Conservation (phyloP, 495 filamentous ascomycete genomes). For the Cryomyces minteri region DNA sequence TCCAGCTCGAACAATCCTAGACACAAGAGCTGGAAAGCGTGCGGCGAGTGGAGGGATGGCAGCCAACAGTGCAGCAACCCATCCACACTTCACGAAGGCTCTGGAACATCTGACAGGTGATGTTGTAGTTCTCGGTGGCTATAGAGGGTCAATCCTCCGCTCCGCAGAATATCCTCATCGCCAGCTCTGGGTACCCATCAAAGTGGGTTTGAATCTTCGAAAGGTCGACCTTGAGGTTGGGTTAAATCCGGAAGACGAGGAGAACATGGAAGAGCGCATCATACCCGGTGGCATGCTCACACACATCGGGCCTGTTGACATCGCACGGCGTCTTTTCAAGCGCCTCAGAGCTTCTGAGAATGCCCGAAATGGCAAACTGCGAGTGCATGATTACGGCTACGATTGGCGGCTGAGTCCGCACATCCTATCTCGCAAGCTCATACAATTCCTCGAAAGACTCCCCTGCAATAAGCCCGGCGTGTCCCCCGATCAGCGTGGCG, state of each 20-base stretch:
- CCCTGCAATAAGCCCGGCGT: slow-evolving; percentile 46
- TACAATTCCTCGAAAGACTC: slow-evolving; percentile 51
- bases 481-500: slow-evolving; percentile 38
- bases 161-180: slow-evolving; percentile 68
- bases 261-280: slow-evolving; percentile 62
- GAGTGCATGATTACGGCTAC: slow-evolving; percentile 84
- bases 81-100: slow-evolving; percentile 42
- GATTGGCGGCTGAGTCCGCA: slow-evolving; percentile 87
- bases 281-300: slow-evolving; percentile 73
- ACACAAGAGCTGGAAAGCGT: neutral
- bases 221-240: slow-evolving; percentile 88
- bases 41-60: neutral
- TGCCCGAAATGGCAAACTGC: slow-evolving; percentile 44
- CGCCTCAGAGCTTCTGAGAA: slow-evolving; percentile 56
- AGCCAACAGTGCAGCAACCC: slow-evolving; percentile 2
- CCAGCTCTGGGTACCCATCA: slow-evolving; percentile 85
- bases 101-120: slow-evolving; percentile 61
- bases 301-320: slow-evolving; percentile 83
- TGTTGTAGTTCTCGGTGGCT: slow-evolving; percentile 78
- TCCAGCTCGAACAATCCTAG: neutral
- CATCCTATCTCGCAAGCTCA: slow-evolving; percentile 48
- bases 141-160: slow-evolving; percentile 72
- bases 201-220: slow-evolving; percentile 79
- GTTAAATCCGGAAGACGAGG: slow-evolving; percentile 66
- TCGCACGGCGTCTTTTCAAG: slow-evolving; percentile 66